Conservation (phyloP, 2,329 filamentous ascomycete species). For the Nothophoma quercina region DNA sequence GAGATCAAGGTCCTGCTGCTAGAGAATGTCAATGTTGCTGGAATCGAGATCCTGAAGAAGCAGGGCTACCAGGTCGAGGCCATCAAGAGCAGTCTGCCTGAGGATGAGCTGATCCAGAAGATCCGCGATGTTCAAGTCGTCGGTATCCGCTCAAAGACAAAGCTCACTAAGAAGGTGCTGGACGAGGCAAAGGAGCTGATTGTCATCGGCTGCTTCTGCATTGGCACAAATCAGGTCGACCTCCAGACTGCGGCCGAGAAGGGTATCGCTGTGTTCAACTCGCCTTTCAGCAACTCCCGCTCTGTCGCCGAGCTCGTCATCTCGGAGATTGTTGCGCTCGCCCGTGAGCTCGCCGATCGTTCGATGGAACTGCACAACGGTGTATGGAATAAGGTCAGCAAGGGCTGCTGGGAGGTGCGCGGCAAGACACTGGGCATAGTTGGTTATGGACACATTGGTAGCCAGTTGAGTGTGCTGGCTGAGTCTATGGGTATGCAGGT, state of each 20-base stretch:
- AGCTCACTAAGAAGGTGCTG: constrained; percentile 84
- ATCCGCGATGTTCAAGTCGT: constrained; percentile 98
- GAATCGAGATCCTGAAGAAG: constrained; percentile 77
- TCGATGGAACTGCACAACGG: constrained; percentile 93
- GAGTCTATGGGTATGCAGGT: constrained; percentile 98
- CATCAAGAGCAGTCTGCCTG: constrained; percentile 85
- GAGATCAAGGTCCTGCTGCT: constrained; percentile 96
- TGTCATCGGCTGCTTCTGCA: constrained; percentile 98
- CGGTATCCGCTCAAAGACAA: constrained; percentile 97
- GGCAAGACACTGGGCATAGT: constrained; percentile 97
- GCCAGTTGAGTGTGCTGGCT: constrained; percentile 91
- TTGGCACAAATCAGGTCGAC: constrained; percentile 95
- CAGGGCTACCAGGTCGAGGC: constrained; percentile 98
- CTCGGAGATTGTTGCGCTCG: constrained; percentile 88
- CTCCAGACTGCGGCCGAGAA: constrained; percentile 81
- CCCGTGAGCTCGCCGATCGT: constrained; percentile 90
- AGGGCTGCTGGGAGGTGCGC: constrained; percentile 96
- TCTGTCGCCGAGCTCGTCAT: constrained; percentile 97
- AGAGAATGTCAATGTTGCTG: constrained; percentile 94
- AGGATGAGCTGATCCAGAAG: constrained; percentile 95
- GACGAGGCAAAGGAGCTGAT: constrained; percentile 91
- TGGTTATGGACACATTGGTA: constrained; percentile 96
- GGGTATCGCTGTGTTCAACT: constrained; percentile 98
- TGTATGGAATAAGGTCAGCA: constrained; percentile 97
- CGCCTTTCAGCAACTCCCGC: constrained; percentile 96